Conservation (phyloP, 2,329 filamentous ascomycete species). For the Paraphoma sp. region DNA sequence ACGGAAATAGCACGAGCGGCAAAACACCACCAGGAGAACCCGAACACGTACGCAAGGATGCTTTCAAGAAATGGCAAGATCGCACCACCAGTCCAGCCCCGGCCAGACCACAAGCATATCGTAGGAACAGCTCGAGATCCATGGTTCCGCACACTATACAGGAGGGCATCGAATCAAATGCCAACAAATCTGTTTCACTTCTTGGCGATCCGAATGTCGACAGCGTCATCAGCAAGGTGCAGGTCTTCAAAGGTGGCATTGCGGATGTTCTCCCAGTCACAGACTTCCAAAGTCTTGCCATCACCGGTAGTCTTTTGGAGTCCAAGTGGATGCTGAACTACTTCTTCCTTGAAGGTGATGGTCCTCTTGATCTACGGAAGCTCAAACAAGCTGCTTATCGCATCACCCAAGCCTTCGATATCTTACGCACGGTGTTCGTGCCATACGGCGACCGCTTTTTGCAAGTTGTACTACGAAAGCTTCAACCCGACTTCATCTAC, state of each 20-base stretch:
- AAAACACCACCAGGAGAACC: constrained; percentile 16
- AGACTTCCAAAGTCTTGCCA: constrained; percentile 43
- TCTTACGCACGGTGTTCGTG: constrained; percentile 45
- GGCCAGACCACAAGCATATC: constrained; percentile 13
- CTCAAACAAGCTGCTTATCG: constrained; percentile 40
- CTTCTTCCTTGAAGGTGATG: constrained; percentile 41
- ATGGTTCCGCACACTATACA: constrained; percentile 35
- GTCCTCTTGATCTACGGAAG: constrained; percentile 38
- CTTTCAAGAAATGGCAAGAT: constrained; percentile 37
- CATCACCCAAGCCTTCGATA: constrained; percentile 42
- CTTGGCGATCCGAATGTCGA: constrained; percentile 44
- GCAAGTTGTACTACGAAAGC: constrained; percentile 40
- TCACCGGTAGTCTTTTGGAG: constrained; percentile 41
- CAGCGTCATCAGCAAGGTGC: constrained; percentile 43
- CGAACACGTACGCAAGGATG: constrained; percentile 19
- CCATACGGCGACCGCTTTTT: constrained; percentile 42
- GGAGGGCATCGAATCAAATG: constrained; percentile 23
- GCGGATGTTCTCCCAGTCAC: constrained; percentile 41
- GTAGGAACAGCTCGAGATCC: constrained; percentile 18
- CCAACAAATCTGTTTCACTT: constrained; percentile 35
- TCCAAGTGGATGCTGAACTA: constrained; percentile 47
- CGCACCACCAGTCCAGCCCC: constrained; percentile 15
- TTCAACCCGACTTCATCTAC: constrained; percentile 40
- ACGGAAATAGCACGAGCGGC: constrained; percentile 10
- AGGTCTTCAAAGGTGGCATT: constrained; percentile 45